These are phyloP conservation scores for Telopea speciosissima DNA, from an alignment of 177 flowering plant species.

Conservation along the genomic window DNA sequence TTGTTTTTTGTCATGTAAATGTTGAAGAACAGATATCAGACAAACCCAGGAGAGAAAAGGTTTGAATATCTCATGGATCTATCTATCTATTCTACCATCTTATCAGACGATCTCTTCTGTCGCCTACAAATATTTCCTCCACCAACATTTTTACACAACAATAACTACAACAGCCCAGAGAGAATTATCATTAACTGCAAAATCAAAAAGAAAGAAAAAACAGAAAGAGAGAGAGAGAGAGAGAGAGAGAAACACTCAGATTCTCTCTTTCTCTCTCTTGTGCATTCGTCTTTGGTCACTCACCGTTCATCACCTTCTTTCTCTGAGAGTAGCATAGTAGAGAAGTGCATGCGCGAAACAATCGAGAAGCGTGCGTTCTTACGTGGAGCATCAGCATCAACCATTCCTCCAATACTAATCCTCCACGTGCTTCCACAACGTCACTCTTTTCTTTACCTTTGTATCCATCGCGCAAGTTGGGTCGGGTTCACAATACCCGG, in stretches of 20 bases:
- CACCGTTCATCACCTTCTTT: background rate
- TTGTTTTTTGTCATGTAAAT: background rate
- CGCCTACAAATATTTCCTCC: too few relatives aligned
- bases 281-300: background rate
- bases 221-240: background rate
- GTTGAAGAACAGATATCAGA: background rate
- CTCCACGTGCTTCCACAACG: slow-evolving; percentile 12
- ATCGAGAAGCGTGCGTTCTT: background rate
- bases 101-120: background rate
- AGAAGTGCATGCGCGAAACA: background rate
- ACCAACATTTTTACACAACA: too few relatives aligned
- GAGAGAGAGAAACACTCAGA: background rate
- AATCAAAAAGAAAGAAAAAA: background rate
- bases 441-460: slow-evolving; percentile 27
- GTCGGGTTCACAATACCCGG: slow-evolving; percentile 68
- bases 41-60: background rate
- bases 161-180: too few relatives aligned
- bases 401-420: slow-evolving; percentile 1
- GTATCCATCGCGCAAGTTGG: slow-evolving; percentile 51
- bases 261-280: background rate
- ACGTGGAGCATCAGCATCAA: background rate
- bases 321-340: background rate
- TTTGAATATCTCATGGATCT: background rate
- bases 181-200: background rate
- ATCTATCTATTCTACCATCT: background rate